A percentile compares a stretch with the other conserved stretches of the same genome.
These are phyloP conservation scores for Camellia sinensis DNA, from an alignment of 148 eudicot species.

Conservation along the genomic window DNA sequence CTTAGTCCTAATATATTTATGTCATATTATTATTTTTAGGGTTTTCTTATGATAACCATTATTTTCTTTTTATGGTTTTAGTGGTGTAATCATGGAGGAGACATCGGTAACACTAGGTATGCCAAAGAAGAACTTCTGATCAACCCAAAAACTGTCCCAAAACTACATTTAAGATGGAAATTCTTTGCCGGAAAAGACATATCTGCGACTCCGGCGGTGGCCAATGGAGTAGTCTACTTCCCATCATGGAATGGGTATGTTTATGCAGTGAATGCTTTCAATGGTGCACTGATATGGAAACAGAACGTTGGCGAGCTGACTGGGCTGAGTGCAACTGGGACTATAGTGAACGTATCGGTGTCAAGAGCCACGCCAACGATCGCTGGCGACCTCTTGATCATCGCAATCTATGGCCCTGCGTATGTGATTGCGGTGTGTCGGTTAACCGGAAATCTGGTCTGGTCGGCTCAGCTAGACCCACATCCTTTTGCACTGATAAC, in stretches of 20 bases:
- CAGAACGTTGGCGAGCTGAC: constrained; percentile 40
- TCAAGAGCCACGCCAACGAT: constrained; percentile 52
- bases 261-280: constrained; percentile 47
- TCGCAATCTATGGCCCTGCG: constrained; percentile 50
- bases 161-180: constrained; percentile 39
- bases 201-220: constrained; percentile 62
- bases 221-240: constrained; percentile 48
- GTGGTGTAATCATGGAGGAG: constrained; percentile 64
- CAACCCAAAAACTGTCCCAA: constrained; percentile 24
- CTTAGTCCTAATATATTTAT: too few species aligned
- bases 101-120: constrained; percentile 45
- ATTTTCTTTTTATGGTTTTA: neutral
- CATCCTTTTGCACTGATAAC: constrained; percentile 43
- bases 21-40: neutral
- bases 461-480: constrained; percentile 40
- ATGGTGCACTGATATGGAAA: constrained; percentile 52
- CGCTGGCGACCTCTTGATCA: constrained; percentile 35
- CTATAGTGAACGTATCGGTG: constrained; percentile 32
- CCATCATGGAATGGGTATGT: constrained; percentile 68
- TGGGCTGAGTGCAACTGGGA: constrained; percentile 34
- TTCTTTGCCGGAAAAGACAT: constrained; percentile 53
- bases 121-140: constrained; percentile 33
- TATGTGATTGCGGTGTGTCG: constrained; percentile 39
- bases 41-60: neutral
- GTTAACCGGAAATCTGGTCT: constrained; percentile 41